These are phyloP conservation scores for Puccinia brachypodii DNA, from an alignment of 1,284 basidiomycete genomes.

Conservation along the genomic window DNA sequence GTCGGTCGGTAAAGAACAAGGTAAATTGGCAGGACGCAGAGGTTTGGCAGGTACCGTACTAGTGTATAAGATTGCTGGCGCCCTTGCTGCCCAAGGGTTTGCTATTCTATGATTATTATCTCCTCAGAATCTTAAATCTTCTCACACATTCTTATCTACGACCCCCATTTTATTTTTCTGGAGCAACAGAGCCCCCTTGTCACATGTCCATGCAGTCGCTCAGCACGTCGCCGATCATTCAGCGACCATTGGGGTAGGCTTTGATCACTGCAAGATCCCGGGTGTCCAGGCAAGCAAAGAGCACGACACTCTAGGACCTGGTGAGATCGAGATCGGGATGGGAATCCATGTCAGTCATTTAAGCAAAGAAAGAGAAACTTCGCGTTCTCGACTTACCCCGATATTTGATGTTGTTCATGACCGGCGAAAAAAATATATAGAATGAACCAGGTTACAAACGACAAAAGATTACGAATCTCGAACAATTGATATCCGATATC, in stretches of 20 bases:
- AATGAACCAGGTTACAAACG: constrained; percentile 81
- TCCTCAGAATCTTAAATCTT: neutral
- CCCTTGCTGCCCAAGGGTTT: constrained; percentile 67
- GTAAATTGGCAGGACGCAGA: constrained; percentile 76
- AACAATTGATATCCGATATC: constrained; percentile 70
- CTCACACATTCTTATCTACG: neutral
- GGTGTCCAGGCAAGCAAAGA: constrained; percentile 64
- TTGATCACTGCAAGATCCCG: constrained; percentile 83
- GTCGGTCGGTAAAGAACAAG: constrained; percentile 75
- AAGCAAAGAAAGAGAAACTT: neutral
- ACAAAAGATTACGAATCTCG: constrained; percentile 67
- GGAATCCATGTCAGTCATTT: constrained; percentile 53
- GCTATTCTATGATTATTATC: neutral
- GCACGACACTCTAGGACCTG: constrained; percentile 64
- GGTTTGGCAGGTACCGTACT: constrained; percentile 70
- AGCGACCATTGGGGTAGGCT: constrained; percentile 83
- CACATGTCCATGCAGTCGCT: constrained; percentile 71
- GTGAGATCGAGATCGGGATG: constrained; percentile 79
- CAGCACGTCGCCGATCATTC: constrained; percentile 66
- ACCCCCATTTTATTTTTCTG: neutral
- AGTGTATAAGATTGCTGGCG: constrained; percentile 88
- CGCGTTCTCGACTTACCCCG: neutral
- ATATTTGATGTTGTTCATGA: neutral
- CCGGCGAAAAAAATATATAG: constrained; percentile 68
- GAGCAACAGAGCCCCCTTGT: constrained; percentile 63